Base-by-base conservation (phyloP, 306 rosid genomes). In the Elaeagnus macrophylla region DNA sequence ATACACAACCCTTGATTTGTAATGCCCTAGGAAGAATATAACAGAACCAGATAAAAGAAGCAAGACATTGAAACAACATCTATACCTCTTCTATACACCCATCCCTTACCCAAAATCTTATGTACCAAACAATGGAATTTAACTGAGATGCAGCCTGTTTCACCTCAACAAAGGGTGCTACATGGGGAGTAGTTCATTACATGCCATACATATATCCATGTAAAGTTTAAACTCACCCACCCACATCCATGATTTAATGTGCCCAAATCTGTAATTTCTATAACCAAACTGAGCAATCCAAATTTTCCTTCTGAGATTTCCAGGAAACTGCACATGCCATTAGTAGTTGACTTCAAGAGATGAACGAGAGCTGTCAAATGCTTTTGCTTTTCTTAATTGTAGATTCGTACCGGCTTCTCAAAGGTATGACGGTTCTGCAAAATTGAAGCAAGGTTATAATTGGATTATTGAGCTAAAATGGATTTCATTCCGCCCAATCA, bases 341-440 rank as follows among this genome's bases (percentile, higher is more conserved):
- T 45, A 25, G 32, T 2, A 25, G 32, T 25, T 25, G 32, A 25
- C 32, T 25, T 3, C 2, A 25, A 50, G 13, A 41, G 59, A 36
- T 59, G 59, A 32, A 56, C 54, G 51, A 36, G 57, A 48, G 50
- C 57, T 50, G 43, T 42, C 39, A 25, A 25, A 25, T 14, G 49
- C 35, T 17, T 57, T 12, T 32, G 20, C 8, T 20, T 38, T 49
- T 12, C 51, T 17, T 60, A 85, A 69, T 82, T 75, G 75, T 72
- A 79, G 65, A 82, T 85, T 73, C 75, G 79, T 59, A 85, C 86
- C 12, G 95, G 73, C 75, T 79, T 85, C 77, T 85, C 95, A 19
- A 44, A 79, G 7, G 81, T 56, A 37, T 76, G 84, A 47, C 83
- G 95, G 55, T 77, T 82, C 95, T 82, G 95, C 83, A 77, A 70